Conservation (phyloP, 805 yeast genomes). For the Kodamaea kaohsiungensis region DNA sequence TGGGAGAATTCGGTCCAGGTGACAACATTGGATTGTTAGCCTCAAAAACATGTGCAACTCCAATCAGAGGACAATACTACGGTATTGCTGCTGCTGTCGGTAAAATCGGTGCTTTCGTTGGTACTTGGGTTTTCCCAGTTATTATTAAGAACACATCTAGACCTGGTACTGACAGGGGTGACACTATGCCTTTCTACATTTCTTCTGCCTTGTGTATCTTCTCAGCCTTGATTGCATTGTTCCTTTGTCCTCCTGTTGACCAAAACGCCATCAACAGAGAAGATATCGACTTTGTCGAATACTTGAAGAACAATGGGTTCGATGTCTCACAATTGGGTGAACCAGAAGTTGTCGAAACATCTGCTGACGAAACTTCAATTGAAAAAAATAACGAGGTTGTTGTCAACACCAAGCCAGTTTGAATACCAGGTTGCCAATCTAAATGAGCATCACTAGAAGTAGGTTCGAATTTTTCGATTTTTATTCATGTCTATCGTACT, state of each 20-base stretch:
- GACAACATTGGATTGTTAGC: conserved; percentile 88
- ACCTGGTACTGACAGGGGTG: conserved; percentile 59
- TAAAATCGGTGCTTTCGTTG: conserved; percentile 90
- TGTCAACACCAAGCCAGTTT: not conserved
- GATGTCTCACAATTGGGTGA: conserved; percentile 63
- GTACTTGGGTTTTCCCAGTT: conserved; percentile 85
- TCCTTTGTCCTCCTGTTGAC: conserved; percentile 77
- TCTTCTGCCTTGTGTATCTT: conserved; percentile 76
- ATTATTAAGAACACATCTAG: conserved; percentile 54
- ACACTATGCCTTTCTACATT: conserved; percentile 78
- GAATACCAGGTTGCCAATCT: not conserved
- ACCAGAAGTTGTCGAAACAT: conserved; percentile 5
- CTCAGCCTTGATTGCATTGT: conserved; percentile 66
- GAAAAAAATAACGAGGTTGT: not conserved
- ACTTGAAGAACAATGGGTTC: conserved; percentile 67
- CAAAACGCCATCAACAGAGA: conserved; percentile 81
- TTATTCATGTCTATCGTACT: not conserved
- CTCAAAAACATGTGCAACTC: conserved; percentile 81
- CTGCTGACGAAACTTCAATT: conserved; percentile 1
- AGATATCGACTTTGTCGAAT: conserved; percentile 68
- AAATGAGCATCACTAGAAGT: not conserved
- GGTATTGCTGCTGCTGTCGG: conserved; percentile 92
- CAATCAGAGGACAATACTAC: conserved; percentile 88
- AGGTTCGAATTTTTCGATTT: not conserved
- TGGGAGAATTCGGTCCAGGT: conserved; percentile 96